Evolutionary conservation across 2,329 filamentous ascomycete species (phyloP), one percentile per base, ranked within the genome.

Genomic region (Didymella keratinophila): DNA sequence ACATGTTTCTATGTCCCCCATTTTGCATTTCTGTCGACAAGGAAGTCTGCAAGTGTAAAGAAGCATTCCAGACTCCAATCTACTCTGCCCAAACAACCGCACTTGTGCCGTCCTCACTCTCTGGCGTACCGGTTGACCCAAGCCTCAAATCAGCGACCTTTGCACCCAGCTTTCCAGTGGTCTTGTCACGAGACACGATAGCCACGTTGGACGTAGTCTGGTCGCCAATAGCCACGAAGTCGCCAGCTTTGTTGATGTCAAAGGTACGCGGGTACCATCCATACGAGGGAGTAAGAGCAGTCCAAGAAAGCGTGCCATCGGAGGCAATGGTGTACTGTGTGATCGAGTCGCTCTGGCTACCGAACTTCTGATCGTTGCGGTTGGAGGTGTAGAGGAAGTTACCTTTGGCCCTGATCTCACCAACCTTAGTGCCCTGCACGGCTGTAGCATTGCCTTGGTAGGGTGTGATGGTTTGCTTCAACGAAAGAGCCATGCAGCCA

Each of bases 311-410:
- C 2, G 59, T 59, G 7, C 74, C 74, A 18, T 64, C 63, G 14
- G 69, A 58, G 28, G 61, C 63, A 48, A 77, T 75, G 41, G 63
- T 67, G 56, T 72, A 77, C 27, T 73, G 71, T 10, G 72, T 71
- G 20, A 76, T 67, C 5, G 73, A 76, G 47, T 76, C 73, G 21
- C 72, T 69, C 1, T 36, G 62, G 76, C 3, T 56, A 62, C 32
- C 32, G 34, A 75, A 76, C 32, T 69, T 71, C 66, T 72, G 74
- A 56, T 77, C 75, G 54, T 76, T 77, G 27, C 75, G 70, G 60
- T 75, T 76, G 1, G 74, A 65, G 4, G 62, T 64, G 61, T 76
- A 76, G 11, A 76, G 56, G 57, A 72, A 76, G 64, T 72, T 71
- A 37, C 60, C 74, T 37, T 72, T 70, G 51, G 71, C 66, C n/a